These are phyloP conservation scores for Russula olivacea DNA, from an alignment of 768 basidiomycete genomes.

Conservation along the genomic window DNA sequence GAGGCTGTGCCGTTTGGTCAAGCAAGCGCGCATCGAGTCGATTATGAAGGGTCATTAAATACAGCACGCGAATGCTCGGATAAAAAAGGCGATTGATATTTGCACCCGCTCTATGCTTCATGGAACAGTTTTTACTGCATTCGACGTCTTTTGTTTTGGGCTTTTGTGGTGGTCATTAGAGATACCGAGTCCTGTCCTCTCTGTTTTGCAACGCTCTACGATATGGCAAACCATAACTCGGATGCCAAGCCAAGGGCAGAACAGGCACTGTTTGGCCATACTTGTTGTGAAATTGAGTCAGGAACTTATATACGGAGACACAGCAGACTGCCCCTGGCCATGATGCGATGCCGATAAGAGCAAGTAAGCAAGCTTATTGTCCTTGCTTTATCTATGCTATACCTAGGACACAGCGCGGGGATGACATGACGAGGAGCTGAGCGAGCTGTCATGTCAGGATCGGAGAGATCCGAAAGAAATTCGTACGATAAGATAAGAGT, in stretches of 20 bases:
- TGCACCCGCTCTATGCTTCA: not conserved
- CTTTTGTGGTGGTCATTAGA: not conserved
- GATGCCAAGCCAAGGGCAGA: too few species aligned
- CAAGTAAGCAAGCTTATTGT: not conserved
- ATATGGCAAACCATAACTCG: not conserved
- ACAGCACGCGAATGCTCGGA: too few species aligned
- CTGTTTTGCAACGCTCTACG: not conserved
- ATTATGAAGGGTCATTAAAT: slow-evolving; percentile 67
- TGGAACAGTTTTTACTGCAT: too few species aligned
- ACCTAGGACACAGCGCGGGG: too few species aligned
- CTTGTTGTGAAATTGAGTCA: not conserved
- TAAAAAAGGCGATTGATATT: too few species aligned
- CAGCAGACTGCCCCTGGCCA: too few species aligned
- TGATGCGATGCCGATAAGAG: not conserved
- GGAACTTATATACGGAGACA: too few species aligned
- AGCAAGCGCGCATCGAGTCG: slow-evolving; percentile 66
- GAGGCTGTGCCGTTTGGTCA: slow-evolving; percentile 53
- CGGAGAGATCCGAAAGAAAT: too few species aligned
- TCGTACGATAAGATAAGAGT: not conserved
- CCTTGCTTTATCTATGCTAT: not conserved
- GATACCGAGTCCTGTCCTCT: not conserved
- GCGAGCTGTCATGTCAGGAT: not conserved
- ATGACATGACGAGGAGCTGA: not conserved
- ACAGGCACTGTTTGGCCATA: not conserved
- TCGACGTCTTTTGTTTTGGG: too few species aligned